Base-by-base conservation (phyloP, 2,329 filamentous ascomycete genomes). In the Aspergillus quadrilineatus region DNA sequence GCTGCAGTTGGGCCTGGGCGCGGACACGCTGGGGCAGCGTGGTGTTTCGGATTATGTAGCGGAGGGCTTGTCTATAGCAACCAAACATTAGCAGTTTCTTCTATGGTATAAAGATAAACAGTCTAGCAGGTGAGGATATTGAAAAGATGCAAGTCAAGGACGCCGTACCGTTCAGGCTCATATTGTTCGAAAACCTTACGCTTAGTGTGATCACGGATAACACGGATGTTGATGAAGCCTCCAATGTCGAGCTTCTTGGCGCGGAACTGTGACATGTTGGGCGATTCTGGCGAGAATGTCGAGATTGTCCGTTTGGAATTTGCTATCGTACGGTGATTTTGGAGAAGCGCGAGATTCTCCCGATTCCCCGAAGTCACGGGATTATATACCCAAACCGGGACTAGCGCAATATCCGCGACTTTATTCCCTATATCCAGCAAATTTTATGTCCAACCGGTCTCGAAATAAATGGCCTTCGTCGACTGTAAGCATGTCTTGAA, bases 191-290 rank as follows among this genome's bases (percentile, higher is more conserved):
- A 97, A 57, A 92, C 90, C 79, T 95, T 93, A 69, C 94, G 89
- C 85, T 97, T 99, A 54, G 92, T 92, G 79, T 97, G 91, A 76
- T 99, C 94, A 68, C 94, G 90, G 72, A 99, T 89, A 64, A 90
- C 84, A 65, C 88, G 88, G 73, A 88, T 85, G 71, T 97, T 97
- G 78, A 95, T 76, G 71, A 89, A 96, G 73, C 90, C 90, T 73
- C 89, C 87, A 65, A 97, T 79, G 67, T 97, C 92, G 66, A 97
- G 86, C 81, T 87, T 92, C 78, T 96, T 96, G 32, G 92, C 82
- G 67, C 92, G 83, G 77, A 96, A 97, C 79, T 92, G 89, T 47
- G 90, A 88, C 87, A 90, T 90, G 61, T 64, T 84, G 79, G 7
- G 50, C 58, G 60, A 10, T 39, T 36, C 22, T 58, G 36, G 30